Base-by-base conservation (phyloP, 83 land plant genomes). In the Picea engelmannii region DNA sequence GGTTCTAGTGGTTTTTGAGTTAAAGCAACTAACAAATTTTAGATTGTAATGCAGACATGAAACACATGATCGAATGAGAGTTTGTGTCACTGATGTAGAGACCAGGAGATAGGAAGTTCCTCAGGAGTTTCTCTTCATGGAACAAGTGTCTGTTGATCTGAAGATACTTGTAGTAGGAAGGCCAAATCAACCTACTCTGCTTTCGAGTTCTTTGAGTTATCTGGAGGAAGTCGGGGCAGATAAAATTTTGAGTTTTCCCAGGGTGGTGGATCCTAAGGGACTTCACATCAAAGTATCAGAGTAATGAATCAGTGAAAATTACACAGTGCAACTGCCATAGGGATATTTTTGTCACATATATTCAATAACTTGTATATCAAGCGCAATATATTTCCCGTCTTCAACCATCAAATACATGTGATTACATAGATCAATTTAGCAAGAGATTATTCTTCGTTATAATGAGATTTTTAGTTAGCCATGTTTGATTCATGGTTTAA, bases 81-180 rank as follows among this genome's bases (percentile, higher is more conserved):
- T 95, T 16, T 1, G 35, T 42, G 93, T 93, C 59, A 93, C 94
- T 1, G 97, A 95, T 73, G 88, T 90, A 63, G 83, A 78, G 15
- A 81, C 88, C 59, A 52, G 78, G 10, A 86, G 97, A 87, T 95
- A 95, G 97, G 97, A 91, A 74, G 91, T 93, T 24, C 97, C 97
- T 0, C 81, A 88, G 81, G 78, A 83, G 62, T 80, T 95, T 5
- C 81, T 93, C 13, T 91, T 95, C 8, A 87, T 92, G 73, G 85
- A 82, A 47, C 25, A 65, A 23, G 76, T 47, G 0, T 82, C 89
- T 16, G 81, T 86, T 3, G 4, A 66, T 5, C 35, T 68, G 62
- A 81, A 61, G 25, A 65, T 40, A 4, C 13, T 27, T 27, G 80
- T 8, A 79, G 79, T 6, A 61, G 55, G 1, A 64, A 24, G 16